Conservation (phyloP, 2,329 filamentous ascomycete species). For the Botryotinia narcissicola region DNA sequence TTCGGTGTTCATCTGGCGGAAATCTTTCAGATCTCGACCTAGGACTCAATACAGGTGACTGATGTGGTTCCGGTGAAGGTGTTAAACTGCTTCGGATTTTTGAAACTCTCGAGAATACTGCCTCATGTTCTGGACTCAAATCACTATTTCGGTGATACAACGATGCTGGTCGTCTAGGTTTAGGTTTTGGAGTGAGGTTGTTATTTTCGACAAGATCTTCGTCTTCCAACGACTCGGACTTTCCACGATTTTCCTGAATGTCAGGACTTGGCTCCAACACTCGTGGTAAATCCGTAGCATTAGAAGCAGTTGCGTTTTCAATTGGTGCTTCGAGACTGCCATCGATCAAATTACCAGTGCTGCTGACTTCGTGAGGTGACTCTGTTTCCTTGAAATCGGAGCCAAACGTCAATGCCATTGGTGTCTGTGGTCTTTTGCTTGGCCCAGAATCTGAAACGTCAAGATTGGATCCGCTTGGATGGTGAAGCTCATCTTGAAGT, state of each 20-base stretch:
- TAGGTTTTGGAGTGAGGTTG: not conserved
- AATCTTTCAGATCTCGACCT: not conserved
- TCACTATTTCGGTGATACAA: conserved; percentile 3
- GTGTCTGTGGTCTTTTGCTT: not conserved
- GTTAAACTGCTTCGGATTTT: conserved; percentile 6
- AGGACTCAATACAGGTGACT: not conserved
- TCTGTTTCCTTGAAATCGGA: conserved; percentile 8
- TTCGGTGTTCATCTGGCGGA: conserved; percentile 9
- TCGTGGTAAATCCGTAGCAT: conserved; percentile 6
- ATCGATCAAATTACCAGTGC: conserved; percentile 22
- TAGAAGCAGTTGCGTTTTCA: conserved; percentile 14
- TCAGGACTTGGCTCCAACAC: conserved; percentile 2
- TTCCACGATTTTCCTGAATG: not conserved
- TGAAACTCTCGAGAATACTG: conserved; percentile 18
- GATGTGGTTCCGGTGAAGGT: conserved; percentile 6
- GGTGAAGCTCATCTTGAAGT: not conserved
- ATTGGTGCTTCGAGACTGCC: not conserved
- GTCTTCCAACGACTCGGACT: not conserved
- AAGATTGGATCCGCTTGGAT: not conserved
- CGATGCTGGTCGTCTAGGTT: not conserved
- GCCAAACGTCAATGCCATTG: not conserved
- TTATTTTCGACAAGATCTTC: not conserved
- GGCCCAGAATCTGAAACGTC: not conserved
- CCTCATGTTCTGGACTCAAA: conserved; percentile 18
- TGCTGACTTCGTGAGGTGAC: conserved; percentile 22